Base-by-base conservation (phyloP, 306 rosid genomes). In the Lupinus albus region DNA sequence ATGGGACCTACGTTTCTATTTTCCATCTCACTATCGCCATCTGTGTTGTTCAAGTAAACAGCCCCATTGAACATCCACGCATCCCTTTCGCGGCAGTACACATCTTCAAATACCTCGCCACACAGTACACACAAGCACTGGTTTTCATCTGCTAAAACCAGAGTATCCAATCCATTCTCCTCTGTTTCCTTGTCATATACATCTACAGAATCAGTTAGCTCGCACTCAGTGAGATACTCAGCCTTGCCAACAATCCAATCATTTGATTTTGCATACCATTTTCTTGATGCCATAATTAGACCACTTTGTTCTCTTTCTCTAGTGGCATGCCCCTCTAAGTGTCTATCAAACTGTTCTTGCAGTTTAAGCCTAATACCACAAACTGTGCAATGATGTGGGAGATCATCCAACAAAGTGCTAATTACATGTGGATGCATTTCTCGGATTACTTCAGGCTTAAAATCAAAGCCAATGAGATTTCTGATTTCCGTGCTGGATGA, bases 51-150 rank as follows among this genome's bases (percentile, higher is more conserved):
- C 71, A 91, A 35, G 83, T 82, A 81, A 55, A 70, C 68, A 33
- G 95, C 95, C 68, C 88, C 96, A 67, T 84, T 85, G 88, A 91
- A 91, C 99, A 91, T 85, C 99, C 99, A 94, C 49, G 78, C 86
- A 42, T 77, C 87, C 75, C 70, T 84, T 70, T 90, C 95, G 52
- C 72, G 88, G 71, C 88, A 76, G 68, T 86, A 88, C 49, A 85
- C 80, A 74, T 94, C 99, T 86, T 88, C 99, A 76, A 94, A 94
- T 63, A 85, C 70, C 60, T 87, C 87, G 7, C 99, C 96, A 68
- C 99, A 94, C 75, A 91, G 67, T 61, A 84, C 76, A 80, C 99
- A 94, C 30, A 76, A 84, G 72, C 88, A 90, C 71, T 91, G 97
- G 65, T 57, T 81, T 78, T 94, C 99, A 51, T 94, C 99, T 46